A percentile compares a stretch with the other conserved stretches of the same genome.
Conservation (phyloP, 768 basidiomycete genomes). For the Pulveroboletus sp. region DNA sequence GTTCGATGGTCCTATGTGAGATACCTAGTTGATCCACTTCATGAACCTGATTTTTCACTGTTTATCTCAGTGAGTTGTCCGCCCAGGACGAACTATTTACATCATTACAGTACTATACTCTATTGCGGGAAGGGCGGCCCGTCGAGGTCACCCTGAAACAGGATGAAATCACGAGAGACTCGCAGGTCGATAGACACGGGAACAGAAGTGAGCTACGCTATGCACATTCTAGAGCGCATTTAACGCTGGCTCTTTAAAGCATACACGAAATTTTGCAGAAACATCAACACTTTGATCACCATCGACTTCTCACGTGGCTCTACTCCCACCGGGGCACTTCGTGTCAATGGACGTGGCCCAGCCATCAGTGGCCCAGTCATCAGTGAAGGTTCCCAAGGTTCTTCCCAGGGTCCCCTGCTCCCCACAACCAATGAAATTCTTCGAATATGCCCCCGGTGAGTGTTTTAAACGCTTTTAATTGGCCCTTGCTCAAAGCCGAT, state of each 20-base stretch:
- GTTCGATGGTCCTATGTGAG: background rate
- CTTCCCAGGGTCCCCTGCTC: background rate
- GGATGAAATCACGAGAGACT: background rate
- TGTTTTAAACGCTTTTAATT: background rate
- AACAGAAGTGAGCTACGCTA: background rate
- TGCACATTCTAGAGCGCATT: background rate
- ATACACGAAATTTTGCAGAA: background rate
- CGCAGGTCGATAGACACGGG: background rate
- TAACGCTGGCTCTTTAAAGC: background rate
- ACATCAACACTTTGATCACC: background rate
- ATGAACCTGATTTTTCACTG: background rate
- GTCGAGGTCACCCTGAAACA: background rate
- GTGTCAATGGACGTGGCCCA: background rate
- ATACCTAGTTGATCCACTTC: background rate
- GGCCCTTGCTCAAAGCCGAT: background rate
- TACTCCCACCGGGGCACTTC: background rate
- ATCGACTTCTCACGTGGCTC: background rate
- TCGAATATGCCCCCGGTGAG: background rate
- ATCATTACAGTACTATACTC: background rate
- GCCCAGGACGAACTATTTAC: background rate
- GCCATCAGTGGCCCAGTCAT: no score
- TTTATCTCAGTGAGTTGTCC: no score
- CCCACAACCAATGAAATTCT: background rate
- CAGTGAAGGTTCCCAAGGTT: no score
- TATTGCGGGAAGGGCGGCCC: no score